phyloP scores from a whole-genome alignment of 805 yeast genomes.

The Candida xyloterini region DNA sequence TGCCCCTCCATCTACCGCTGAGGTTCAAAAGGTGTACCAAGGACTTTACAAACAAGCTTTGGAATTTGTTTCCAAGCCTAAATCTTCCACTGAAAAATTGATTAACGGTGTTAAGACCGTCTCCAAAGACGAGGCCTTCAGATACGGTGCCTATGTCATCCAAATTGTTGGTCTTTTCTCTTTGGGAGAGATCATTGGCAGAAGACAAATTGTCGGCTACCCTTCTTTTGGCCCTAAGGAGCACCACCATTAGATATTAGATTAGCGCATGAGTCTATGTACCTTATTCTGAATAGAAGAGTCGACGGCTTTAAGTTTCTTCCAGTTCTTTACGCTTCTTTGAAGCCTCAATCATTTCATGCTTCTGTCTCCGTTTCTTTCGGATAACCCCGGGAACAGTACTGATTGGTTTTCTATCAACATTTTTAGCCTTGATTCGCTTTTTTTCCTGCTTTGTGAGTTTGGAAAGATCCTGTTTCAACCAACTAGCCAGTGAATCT shows the following conservation, averaged over 20 bases:
- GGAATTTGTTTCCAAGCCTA: conserved; percentile 55
- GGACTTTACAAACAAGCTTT: conserved; percentile 45
- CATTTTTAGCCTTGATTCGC: conserved; percentile 51
- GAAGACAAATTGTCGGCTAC: conserved; percentile 92
- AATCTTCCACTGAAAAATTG: conserved; percentile 46
- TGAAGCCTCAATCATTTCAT: conserved; percentile 74
- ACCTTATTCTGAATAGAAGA: conserved; percentile 6
- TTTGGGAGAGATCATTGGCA: conserved; percentile 93
- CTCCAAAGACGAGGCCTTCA: conserved; percentile 55
- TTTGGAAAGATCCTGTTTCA: conserved; percentile 62
- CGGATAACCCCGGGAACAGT: conserved; percentile 75
- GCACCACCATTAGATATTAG: conserved; percentile 29
- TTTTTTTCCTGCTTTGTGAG: conserved; percentile 62
- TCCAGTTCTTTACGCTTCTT: conserved; percentile 49
- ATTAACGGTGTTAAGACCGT: conserved; percentile 38
- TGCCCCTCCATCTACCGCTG: conserved; percentile 81
- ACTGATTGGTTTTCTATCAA: conserved; percentile 71
- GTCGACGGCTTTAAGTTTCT: conserved; percentile 3
- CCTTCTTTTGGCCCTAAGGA: conserved; percentile 55
- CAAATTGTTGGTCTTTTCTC: conserved; percentile 91
- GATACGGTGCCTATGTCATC: conserved; percentile 70
- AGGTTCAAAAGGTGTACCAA: conserved; percentile 73
- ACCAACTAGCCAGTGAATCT: conserved; percentile 70
- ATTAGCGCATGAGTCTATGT: conserved; percentile 12
- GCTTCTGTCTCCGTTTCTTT: conserved; percentile 57